These are phyloP conservation scores for Scheffersomyces coipomensis DNA, from an alignment of 805 yeast genomes.

Conservation along the genomic window DNA sequence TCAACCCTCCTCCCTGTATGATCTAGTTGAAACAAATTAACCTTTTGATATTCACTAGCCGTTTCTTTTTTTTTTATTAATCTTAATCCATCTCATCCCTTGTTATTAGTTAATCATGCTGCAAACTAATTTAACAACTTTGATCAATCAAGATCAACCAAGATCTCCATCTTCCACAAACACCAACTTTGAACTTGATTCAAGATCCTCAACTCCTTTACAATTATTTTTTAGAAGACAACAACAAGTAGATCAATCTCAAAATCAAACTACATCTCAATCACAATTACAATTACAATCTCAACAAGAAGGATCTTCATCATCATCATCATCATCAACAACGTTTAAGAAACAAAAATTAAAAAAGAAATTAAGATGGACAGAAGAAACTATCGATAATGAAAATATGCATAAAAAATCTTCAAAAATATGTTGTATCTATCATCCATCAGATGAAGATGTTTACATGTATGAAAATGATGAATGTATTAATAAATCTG, in stretches of 20 bases:
- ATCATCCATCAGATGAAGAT: conserved; percentile 53
- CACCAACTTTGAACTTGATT: no score
- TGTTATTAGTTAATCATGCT: no score
- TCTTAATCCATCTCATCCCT: no score
- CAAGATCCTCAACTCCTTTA: no score
- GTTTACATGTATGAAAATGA: background rate
- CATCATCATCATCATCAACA: background rate
- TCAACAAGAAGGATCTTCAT: conserved; percentile 8
- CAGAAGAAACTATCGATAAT: conserved; percentile 83
- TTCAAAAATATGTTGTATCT: conserved; percentile 86
- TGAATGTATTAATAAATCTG: conserved; percentile 5
- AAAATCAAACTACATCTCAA: background rate
- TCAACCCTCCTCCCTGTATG: no score
- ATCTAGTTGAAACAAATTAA: no score
- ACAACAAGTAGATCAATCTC: background rate
- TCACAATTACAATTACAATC: background rate
- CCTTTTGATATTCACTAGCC: no score
- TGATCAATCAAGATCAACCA: no score
- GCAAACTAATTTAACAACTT: no score
- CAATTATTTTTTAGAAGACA: no score
- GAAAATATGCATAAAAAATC: conserved; percentile 87
- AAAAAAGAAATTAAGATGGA: conserved; percentile 72
- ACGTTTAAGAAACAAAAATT: conserved; percentile 12
- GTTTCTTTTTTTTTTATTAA: no score
- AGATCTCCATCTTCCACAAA: no score